These are phyloP conservation scores for Penicillium canariense DNA, from an alignment of 495 filamentous ascomycete genomes.

Conservation along the genomic window DNA sequence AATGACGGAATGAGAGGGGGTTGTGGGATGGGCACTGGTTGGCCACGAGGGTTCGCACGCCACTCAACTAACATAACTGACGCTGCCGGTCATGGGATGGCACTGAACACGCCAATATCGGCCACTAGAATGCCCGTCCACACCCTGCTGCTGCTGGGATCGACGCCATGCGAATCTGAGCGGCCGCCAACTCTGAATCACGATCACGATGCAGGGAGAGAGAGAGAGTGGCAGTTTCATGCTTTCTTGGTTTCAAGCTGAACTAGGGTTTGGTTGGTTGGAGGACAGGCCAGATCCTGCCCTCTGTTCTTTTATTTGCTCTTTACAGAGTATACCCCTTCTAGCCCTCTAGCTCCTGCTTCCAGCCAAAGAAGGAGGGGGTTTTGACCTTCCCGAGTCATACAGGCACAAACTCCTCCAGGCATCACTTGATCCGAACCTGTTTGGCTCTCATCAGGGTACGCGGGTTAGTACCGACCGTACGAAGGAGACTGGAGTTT, in stretches of 20 bases:
- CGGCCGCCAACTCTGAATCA: conserved; percentile 5
- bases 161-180: conserved; percentile 11
- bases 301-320: no score
- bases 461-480: not conserved
- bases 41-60: conserved; percentile 25
- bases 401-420: not conserved
- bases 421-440: not conserved
- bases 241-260: conserved; percentile 1
- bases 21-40: conserved; percentile 17
- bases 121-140: conserved; percentile 5
- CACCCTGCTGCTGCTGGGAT: not conserved
- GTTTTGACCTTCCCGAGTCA: not conserved
- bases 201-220: conserved; percentile 9
- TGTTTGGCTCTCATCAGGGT: not conserved
- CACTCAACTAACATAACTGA: conserved; percentile 13
- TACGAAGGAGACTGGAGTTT: no score
- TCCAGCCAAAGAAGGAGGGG: not conserved
- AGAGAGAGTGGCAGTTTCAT: conserved; percentile 4
- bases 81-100: conserved; percentile 23
- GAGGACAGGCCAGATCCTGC: conserved; percentile 3
- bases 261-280: conserved; percentile 1
- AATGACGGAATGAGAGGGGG: conserved; percentile 11
- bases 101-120: not conserved
- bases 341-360: not conserved
- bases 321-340: not conserved